Evolutionary conservation across 2,329 filamentous ascomycete species (phyloP).

Genomic region (Cordyceps militaris): DNA sequence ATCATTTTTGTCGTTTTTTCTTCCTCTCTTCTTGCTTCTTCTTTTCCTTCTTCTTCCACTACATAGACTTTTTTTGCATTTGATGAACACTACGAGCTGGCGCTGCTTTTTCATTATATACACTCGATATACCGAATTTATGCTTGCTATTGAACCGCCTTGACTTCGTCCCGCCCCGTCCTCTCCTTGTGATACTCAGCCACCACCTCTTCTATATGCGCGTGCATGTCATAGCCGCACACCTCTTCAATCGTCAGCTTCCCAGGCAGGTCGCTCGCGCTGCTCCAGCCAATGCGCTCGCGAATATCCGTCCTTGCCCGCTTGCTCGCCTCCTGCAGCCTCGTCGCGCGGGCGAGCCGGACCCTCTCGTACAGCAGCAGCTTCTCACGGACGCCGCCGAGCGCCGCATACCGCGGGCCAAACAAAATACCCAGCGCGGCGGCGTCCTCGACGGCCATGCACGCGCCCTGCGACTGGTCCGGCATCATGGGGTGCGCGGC

Average conservation of each 20-base stretch:
- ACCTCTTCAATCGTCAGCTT: constrained; percentile 57
- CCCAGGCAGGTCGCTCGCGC: constrained; percentile 45
- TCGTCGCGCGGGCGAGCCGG: constrained; percentile 41
- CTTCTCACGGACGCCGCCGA: constrained; percentile 32
- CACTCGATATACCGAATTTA: neutral
- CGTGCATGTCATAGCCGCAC: constrained; percentile 39
- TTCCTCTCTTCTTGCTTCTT: neutral
- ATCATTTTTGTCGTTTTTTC: neutral
- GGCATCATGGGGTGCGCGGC: constrained; percentile 63
- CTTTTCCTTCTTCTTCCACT: neutral
- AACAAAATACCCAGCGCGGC: constrained; percentile 54
- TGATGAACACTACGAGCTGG: neutral
- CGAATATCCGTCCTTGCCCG: constrained; percentile 48
- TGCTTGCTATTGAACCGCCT: neutral
- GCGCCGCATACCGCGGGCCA: constrained; percentile 29
- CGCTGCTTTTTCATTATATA: neutral
- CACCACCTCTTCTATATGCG: constrained; percentile 10
- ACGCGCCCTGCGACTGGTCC: constrained; percentile 59
- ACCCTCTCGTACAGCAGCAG: constrained; percentile 42
- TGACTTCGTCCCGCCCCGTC: neutral
- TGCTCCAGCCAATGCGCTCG: constrained; percentile 49
- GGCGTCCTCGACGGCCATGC: constrained; percentile 59
- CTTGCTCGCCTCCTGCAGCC: constrained; percentile 43
- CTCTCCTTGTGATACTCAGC: neutral
- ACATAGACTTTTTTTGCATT: neutral